Base-by-base conservation (phyloP, 768 basidiomycete species). In the Suillus luteus region DNA sequence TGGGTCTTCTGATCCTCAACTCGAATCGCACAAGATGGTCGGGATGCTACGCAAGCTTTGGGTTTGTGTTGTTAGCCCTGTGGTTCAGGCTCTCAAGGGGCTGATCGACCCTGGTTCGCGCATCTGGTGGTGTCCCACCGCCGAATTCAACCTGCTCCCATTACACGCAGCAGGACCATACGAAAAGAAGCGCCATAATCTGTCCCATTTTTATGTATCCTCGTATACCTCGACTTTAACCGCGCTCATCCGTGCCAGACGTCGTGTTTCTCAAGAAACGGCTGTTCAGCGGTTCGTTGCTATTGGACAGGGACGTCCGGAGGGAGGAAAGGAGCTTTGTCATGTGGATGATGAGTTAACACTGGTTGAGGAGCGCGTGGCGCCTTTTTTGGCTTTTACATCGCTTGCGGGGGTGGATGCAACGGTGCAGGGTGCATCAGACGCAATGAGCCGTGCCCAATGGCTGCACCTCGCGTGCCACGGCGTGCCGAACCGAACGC, bases 401-500 rank as follows among this genome's bases (percentile, higher is more conserved):
- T 57, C 19, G 8, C 62, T 63, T n/a, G 2, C 43, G 1, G 49
- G 27, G 7, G 27, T n/a, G 22, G 9, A 33, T 3, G 17, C 33
- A 19, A 51, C 62, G 27, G 51, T 58, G 6, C 41, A 19, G 7
- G 22, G 41, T 0, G 62, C 58, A 4, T 48, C 49, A 0, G 19
- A 51, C 17, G 33, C 37, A 40, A 14, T 68, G 3, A 38, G 44
- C 24, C 9, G 37, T 10, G 43, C 65, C n/a, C 19, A 46, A 2
- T 71, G 65, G 68, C 59, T 66, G 11, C 70, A 71, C 52, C 66
- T 71, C 48, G 65, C 68, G 2, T 71, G 70, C 33, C 70, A 72
- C 55, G 71, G 64, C 3, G 43, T 17, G 1, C 64, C 62, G 19
- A 46, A 61, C 15, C 3, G 35, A 11, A 49, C 17, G 24, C 59